Percentiles rank a stretch among this genome's conserved stretches.
Conservation (phyloP, 176 grass and related monocot species). For the Olyra latifolia region DNA sequence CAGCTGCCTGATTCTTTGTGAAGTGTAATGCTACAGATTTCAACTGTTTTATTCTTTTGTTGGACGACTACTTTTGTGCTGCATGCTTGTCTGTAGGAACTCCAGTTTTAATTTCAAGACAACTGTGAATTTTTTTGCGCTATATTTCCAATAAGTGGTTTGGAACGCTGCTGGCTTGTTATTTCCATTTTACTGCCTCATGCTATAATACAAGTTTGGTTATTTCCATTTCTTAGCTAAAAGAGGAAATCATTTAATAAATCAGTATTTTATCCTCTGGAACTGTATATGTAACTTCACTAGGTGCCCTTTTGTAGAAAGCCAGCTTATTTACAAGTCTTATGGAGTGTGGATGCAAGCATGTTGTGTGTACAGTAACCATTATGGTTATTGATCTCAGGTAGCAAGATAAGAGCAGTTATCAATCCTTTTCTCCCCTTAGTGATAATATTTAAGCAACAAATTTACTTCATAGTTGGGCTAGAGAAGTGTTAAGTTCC, state of each 20-base stretch:
- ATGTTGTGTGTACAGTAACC: not conserved
- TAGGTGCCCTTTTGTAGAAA: not conserved
- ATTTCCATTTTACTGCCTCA: not conserved
- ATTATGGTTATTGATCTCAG: not conserved
- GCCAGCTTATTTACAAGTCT: not conserved
- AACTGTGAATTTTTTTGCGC: too few relatives aligned
- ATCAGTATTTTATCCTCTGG: not conserved
- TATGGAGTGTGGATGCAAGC: not conserved
- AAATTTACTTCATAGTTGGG: not conserved
- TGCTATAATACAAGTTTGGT: not conserved
- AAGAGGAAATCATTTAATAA: not conserved
- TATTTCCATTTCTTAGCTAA: not conserved
- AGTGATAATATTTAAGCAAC: not conserved
- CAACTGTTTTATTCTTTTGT: not conserved
- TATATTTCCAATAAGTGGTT: too few relatives aligned
- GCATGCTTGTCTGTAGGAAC: not conserved
- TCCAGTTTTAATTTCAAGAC: too few relatives aligned
- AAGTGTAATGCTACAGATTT: not conserved
- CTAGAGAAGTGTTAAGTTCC: not conserved
- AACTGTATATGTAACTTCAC: not conserved
- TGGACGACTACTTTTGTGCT: not conserved
- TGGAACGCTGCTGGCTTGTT: too few relatives aligned
- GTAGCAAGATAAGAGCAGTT: not conserved
- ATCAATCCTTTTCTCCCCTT: not conserved
- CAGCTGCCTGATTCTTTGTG: not conserved